These are phyloP conservation scores for Rostrohypoxylon terebratum DNA, from an alignment of 495 filamentous ascomycete genomes.

Conservation along the genomic window DNA sequence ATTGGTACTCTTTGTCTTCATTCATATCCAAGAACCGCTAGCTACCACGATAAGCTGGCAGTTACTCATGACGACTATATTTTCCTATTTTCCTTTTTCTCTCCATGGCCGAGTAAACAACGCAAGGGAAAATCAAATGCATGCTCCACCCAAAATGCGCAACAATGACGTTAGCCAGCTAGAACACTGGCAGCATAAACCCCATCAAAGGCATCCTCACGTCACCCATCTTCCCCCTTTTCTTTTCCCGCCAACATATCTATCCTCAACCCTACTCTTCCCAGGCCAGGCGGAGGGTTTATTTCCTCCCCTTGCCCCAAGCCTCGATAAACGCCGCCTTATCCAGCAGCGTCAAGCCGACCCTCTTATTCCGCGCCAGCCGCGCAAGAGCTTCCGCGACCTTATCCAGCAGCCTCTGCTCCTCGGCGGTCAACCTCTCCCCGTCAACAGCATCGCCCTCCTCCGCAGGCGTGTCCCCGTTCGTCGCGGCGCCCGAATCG, in stretches of 20 bases:
- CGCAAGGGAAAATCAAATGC: conserved; percentile 24
- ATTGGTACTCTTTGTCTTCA: conserved; percentile 3
- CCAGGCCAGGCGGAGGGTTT: background rate
- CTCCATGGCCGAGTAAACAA: background rate
- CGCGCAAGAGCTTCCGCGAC: conserved; percentile 89
- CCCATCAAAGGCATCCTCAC: background rate
- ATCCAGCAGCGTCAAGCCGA: conserved; percentile 82
- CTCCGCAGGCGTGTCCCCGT: conserved; percentile 46
- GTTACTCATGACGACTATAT: background rate
- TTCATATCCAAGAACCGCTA: background rate
- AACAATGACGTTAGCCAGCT: conserved; percentile 27
- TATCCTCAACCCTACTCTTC: background rate
- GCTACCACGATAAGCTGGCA: background rate
- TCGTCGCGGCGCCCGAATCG: conserved; percentile 50
- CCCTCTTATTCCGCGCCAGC: conserved; percentile 88
- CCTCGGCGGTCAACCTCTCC: conserved; percentile 62
- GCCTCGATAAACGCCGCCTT: conserved; percentile 83
- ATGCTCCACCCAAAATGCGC: conserved; percentile 35
- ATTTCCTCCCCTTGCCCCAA: conserved; percentile 56
- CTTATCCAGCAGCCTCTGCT: conserved; percentile 73
- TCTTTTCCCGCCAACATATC: background rate
- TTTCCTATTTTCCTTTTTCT: background rate
- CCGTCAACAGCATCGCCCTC: conserved; percentile 51
- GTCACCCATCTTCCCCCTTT: background rate
- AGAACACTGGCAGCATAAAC: conserved; percentile 2